Percentiles rank a stretch among this genome's conserved stretches.
These are phyloP conservation scores for Tolypocladium ovalisporum DNA, from an alignment of 2,329 filamentous ascomycete species.

Conservation along the genomic window DNA sequence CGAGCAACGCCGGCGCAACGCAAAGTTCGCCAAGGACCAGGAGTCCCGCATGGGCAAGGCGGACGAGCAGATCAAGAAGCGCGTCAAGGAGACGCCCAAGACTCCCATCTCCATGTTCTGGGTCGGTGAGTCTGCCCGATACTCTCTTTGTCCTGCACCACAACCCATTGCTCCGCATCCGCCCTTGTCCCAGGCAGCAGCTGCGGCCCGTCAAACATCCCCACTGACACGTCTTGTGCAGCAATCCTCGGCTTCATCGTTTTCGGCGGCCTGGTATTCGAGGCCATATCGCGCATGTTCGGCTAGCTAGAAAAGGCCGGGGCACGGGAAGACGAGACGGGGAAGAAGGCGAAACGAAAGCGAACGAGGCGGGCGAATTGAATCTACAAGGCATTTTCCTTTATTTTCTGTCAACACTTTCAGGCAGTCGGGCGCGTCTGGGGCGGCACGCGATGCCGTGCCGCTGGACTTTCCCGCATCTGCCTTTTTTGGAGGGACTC, in stretches of 20 bases:
- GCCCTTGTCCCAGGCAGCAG: not conserved
- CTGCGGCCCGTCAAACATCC: not conserved
- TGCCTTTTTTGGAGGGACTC: not conserved
- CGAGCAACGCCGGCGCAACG: slow-evolving; percentile 71
- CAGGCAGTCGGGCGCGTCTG: not conserved
- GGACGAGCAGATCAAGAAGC: slow-evolving; percentile 52
- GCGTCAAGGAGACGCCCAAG: slow-evolving; percentile 42
- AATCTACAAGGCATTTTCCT: not conserved
- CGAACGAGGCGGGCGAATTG: not conserved
- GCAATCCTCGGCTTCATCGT: slow-evolving; percentile 49
- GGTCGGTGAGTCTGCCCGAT: slow-evolving; percentile 40
- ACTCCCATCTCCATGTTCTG: slow-evolving; percentile 54
- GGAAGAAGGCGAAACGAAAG: too few species aligned
- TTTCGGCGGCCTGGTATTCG: slow-evolving; percentile 50
- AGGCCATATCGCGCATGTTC: slow-evolving; percentile 44
- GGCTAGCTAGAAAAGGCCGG: slow-evolving; percentile 9
- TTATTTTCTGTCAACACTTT: not conserved
- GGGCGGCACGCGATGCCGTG: not conserved
- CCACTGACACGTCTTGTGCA: slow-evolving; percentile 12
- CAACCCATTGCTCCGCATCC: not conserved
- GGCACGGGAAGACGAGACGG: not conserved
- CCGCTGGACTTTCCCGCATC: not conserved
- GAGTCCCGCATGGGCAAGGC: slow-evolving; percentile 66
- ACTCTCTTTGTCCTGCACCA: not conserved
- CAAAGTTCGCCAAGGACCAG: slow-evolving; percentile 65